Percentiles rank a stretch among this genome's conserved stretches.
Conservation (phyloP, 2,329 filamentous ascomycete species). For the Cordyceps tenuipes region DNA sequence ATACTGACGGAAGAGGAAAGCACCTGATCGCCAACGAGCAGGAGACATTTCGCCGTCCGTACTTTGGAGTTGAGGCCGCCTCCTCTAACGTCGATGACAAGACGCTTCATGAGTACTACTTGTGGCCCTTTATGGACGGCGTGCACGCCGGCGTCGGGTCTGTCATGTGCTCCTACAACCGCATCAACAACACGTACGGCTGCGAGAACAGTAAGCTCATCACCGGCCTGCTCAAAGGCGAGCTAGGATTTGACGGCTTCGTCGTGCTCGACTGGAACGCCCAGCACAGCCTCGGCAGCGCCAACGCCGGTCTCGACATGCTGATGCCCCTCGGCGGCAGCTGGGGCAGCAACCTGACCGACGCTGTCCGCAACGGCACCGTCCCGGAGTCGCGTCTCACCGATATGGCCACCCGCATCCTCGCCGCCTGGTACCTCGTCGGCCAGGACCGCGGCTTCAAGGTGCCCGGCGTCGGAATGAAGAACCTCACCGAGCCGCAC, state of each 20-base stretch:
- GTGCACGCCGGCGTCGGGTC: conserved; percentile 47
- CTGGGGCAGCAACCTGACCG: conserved; percentile 59
- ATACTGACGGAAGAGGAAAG: conserved; percentile 16
- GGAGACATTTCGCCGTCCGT: conserved; percentile 38
- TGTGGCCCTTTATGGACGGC: conserved; percentile 58
- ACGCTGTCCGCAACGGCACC: conserved; percentile 70
- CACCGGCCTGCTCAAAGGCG: conserved; percentile 58
- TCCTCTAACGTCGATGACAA: conserved; percentile 58
- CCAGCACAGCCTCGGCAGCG: conserved; percentile 50
- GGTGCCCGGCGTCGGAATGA: conserved; percentile 45
- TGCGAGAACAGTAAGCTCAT: conserved; percentile 64
- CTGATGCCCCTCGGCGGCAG: conserved; percentile 51
- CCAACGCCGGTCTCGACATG: conserved; percentile 58
- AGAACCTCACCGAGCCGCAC: conserved; percentile 47
- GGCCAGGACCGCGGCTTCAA: conserved; percentile 37
- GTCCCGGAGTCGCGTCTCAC: conserved; percentile 61
- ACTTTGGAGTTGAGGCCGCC: conserved; percentile 40
- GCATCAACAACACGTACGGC: conserved; percentile 63
- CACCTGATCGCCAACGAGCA: conserved; percentile 56
- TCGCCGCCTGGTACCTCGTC: conserved; percentile 52
- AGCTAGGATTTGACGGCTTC: conserved; percentile 60
- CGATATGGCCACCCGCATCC: conserved; percentile 69
- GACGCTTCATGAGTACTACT: conserved; percentile 56
- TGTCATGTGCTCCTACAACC: conserved; percentile 63
- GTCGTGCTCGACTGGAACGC: conserved; percentile 63